These are phyloP conservation scores for Cenchrus fungigraminus DNA, from an alignment of 176 grass and related monocot genomes.

Conservation along the genomic window DNA sequence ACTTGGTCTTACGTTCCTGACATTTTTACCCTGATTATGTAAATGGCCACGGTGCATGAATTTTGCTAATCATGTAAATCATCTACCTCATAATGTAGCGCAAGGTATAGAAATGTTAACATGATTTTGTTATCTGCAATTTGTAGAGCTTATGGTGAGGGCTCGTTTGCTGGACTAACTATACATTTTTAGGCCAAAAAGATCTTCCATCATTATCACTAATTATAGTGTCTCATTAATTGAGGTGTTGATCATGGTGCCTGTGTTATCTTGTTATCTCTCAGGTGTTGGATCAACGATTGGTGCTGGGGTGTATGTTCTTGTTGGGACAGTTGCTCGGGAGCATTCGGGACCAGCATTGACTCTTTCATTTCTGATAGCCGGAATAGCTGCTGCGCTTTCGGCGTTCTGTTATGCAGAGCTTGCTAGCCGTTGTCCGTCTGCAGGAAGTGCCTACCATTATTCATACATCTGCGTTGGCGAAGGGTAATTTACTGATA, in stretches of 20 bases:
- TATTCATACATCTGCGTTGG: slow-evolving; percentile 91
- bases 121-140: neutral
- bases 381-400: slow-evolving; percentile 77
- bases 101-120: slow-evolving; percentile 10
- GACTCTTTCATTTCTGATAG: slow-evolving; percentile 77
- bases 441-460: slow-evolving; percentile 87
- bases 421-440: slow-evolving; percentile 88
- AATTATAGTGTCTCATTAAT: neutral
- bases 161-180: neutral
- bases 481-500: slow-evolving; percentile 70
- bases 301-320: slow-evolving; percentile 82
- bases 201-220: neutral
- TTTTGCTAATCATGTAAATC: neutral
- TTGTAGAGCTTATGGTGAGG: neutral
- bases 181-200: neutral
- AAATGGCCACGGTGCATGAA: neutral
- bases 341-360: slow-evolving; percentile 78
- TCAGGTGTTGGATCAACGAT: slow-evolving; percentile 90
- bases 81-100: neutral
- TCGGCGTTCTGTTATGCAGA: slow-evolving; percentile 90
- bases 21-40: neutral
- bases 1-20: neutral
- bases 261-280: neutral
- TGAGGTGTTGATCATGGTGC: neutral
- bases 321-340: slow-evolving; percentile 83